These are phyloP conservation scores for Venturia nashicola DNA, from an alignment of 2,329 filamentous ascomycete genomes.

Conservation along the genomic window DNA sequence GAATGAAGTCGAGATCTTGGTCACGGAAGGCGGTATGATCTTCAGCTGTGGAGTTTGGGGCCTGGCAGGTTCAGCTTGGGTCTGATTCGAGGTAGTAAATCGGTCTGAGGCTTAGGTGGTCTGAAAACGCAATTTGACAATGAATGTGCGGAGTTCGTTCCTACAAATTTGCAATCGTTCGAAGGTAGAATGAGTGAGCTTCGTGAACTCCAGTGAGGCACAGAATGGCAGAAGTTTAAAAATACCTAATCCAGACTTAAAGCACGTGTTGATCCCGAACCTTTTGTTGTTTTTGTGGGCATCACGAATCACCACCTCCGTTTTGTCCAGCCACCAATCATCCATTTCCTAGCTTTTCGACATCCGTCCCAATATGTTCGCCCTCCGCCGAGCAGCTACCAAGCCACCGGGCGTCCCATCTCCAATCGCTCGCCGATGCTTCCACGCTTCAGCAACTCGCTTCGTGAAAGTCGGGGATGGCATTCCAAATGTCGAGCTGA, in stretches of 20 bases:
- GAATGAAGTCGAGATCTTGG: no score
- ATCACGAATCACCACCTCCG: not conserved
- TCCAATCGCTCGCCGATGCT: constrained; percentile 24
- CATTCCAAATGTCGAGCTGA: constrained; percentile 58
- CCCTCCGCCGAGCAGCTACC: constrained; percentile 16
- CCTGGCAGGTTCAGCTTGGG: no score
- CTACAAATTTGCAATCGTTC: no score
- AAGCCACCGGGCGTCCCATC: constrained; percentile 12
- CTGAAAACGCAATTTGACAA: no score
- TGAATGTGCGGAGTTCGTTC: no score
- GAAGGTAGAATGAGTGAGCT: no score
- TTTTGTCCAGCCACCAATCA: not conserved
- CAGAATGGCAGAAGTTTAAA: no score
- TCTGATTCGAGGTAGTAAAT: no score
- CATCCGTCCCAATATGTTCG: constrained; percentile 14
- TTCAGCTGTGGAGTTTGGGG: no score
- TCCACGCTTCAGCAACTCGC: constrained; percentile 51
- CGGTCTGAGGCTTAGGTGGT: no score
- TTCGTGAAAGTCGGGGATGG: constrained; percentile 67
- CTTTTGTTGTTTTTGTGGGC: not conserved
- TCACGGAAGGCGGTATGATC: no score
- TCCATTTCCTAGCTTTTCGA: not conserved
- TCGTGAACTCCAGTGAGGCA: no score
- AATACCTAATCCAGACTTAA: not conserved
- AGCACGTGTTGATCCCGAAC: not conserved